phyloP scores from a whole-genome alignment of 352 stramenopile genomes.

The Albugo laibachii region DNA sequence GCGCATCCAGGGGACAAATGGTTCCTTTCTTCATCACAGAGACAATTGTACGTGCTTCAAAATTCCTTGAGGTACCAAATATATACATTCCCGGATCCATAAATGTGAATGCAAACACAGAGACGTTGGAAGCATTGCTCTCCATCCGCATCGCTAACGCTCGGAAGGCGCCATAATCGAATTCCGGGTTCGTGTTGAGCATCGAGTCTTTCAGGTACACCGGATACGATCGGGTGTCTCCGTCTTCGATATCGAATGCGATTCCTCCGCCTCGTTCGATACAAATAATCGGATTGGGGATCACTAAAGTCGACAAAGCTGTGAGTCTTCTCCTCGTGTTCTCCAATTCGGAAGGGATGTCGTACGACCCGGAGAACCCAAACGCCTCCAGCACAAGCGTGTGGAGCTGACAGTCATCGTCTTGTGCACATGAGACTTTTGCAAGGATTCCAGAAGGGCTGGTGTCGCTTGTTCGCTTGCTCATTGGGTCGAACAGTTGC shows the following conservation, averaged over 20 bases:
- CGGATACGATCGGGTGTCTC: constrained; percentile 33
- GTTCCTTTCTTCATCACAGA: constrained; percentile 60
- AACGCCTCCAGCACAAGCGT: constrained; percentile 20
- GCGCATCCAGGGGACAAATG: constrained; percentile 47
- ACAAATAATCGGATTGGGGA: constrained; percentile 79
- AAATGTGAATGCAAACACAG: constrained; percentile 80
- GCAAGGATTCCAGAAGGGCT: constrained; percentile 16
- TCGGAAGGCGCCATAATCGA: constrained; percentile 81
- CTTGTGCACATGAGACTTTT: constrained; percentile 26
- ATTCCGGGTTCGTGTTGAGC: constrained; percentile 85
- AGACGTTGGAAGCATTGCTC: constrained; percentile 26
- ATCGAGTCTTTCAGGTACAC: constrained; percentile 90
- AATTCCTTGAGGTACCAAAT: constrained; percentile 67
- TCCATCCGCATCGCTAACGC: constrained; percentile 30
- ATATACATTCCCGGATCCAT: constrained; percentile 70
- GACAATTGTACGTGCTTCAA: constrained; percentile 47
- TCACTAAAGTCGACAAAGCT: constrained; percentile 3
- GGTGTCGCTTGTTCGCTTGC: constrained; percentile 9
- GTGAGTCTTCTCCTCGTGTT: background rate
- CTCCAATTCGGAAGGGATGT: constrained; percentile 11
- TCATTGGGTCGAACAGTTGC: constrained; percentile 39
- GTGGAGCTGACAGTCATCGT: constrained; percentile 27
- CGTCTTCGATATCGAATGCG: constrained; percentile 69
- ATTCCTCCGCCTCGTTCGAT: constrained; percentile 58
- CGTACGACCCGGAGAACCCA: constrained; percentile 47